phyloP scores from a whole-genome alignment of 768 basidiomycete species.

The Lyophyllum decastes region DNA sequence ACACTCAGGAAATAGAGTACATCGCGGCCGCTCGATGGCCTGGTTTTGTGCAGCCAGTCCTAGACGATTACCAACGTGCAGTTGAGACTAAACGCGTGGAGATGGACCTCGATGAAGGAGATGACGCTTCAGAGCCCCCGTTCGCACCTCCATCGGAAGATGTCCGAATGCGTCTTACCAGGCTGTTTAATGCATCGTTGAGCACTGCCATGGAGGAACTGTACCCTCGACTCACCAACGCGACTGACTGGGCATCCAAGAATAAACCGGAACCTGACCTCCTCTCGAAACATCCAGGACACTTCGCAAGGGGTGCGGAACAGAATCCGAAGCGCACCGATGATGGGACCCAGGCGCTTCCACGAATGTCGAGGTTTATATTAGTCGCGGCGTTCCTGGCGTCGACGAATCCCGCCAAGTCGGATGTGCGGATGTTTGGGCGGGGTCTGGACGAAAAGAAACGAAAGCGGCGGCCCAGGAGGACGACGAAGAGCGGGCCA shows the following conservation, averaged over 20 bases:
- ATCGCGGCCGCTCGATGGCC: slow-evolving; percentile 82
- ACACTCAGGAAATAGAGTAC: slow-evolving; percentile 72
- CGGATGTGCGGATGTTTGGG: slow-evolving; percentile 83
- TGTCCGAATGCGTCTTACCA: slow-evolving; percentile 64
- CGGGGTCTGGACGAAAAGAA: slow-evolving; percentile 68
- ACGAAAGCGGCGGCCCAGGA: slow-evolving; percentile 47
- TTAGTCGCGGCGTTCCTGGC: slow-evolving; percentile 55
- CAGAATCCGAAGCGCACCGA: not conserved
- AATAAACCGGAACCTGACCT: slow-evolving; percentile 50
- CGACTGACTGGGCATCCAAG: slow-evolving; percentile 57
- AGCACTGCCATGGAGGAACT: slow-evolving; percentile 64
- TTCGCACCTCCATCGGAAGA: slow-evolving; percentile 51
- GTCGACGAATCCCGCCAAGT: slow-evolving; percentile 81
- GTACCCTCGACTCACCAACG: slow-evolving; percentile 68
- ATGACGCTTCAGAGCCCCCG: slow-evolving; percentile 17
- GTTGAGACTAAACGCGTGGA: slow-evolving; percentile 8
- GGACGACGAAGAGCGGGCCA: slow-evolving; percentile 40
- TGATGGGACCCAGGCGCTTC: slow-evolving; percentile 39
- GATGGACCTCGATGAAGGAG: slow-evolving; percentile 22
- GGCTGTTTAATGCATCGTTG: slow-evolving; percentile 64
- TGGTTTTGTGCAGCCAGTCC: slow-evolving; percentile 69
- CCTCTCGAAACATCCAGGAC: slow-evolving; percentile 29
- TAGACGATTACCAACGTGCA: slow-evolving; percentile 44
- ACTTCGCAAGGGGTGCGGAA: slow-evolving; percentile 7
- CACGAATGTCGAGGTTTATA: slow-evolving; percentile 50